Evolutionary conservation across 805 yeast genomes (phyloP), one percentile per base, ranked within the genome.

Genomic region (Pichia thaimueangensis): DNA sequence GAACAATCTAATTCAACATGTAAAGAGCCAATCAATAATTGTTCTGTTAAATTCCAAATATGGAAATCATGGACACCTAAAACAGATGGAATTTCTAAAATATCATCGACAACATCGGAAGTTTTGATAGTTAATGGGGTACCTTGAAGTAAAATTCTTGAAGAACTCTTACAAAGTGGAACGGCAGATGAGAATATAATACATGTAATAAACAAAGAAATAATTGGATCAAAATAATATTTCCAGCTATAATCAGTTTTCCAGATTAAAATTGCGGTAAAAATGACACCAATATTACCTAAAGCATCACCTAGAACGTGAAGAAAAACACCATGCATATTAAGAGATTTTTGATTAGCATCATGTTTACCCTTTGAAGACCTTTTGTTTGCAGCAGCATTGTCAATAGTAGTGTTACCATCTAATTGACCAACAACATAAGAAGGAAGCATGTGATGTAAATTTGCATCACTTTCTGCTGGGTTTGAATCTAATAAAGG

Each of bases 251-350:
- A 91, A 53, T 87, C 82, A 0, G 97, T 87, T 60, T 84, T 81
- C 97, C 97, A 89, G 55, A 91, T 91, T 55, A 91, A 82, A 28
- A 91, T 49, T 3, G 97, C 98, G 2, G 96, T 81, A 4, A 73
- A 61, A 44, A 91, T 93, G 40, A 91, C 98, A 51, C 97, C 97
- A 42, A 91, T 67, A 59, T 91, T 91, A 49, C 98, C 97, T 43
- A 91, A 69, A 1, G 97, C 97, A 63, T 91, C 98, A 35, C 97
- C 97, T 53, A 93, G 49, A 11, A 93, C 98, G 58, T 91, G 98
- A 57, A 91, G 70, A 58, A 86, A 93, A 3, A 91, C 97, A 49
- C 98, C 98, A 55, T 86, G 89, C 97, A 91, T 91, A 64, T 93
- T 91, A 68, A 91, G 69, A n/a, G 96, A 85, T 57, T 74, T 78